Base-by-base conservation (phyloP, 768 basidiomycete species). In the Xerocomus spinulosus region DNA sequence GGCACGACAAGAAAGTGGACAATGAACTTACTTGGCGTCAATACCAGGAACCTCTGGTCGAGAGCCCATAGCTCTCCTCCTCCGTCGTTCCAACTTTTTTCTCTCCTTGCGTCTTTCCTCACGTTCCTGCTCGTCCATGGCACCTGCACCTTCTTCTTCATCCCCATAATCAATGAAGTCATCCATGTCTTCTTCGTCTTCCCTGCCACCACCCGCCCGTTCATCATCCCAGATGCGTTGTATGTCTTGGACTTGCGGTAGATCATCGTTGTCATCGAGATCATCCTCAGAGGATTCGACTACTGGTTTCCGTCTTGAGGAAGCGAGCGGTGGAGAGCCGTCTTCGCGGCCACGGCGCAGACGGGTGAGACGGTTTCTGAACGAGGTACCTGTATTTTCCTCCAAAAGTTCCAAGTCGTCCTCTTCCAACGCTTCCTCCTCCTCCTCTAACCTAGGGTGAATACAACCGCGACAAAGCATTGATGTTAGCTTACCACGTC, bases 221-320 rank as follows among this genome's bases (percentile, higher is more conserved):
- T 86, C 83, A 59, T 93, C 92, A 55, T 94, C 91, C 84, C 93
- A 97, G 52, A 61, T 73, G 46, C 66, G 80, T 60, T 84, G 82
- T 48, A 81, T 81, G 26, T 80, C 78, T 58, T 77, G 78, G 20
- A 77, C 75, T 38, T 77, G 69, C 3, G 73, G 78, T 9, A 77
- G 72, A 41, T 68, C 66, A 33, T 83, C 83, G 20, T 74, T 73
- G 33, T 72, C 69, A 23, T 76, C 77, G 14, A 87, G 71, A 62
- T 89, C 88, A 50, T 92, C 86, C 38, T 92, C 86, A 4, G 85
- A 86, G 3, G 84, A 88, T 52, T 85, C 82, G 14, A 85, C 74
- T 2, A 82, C 73, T 36, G 67, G 69, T 54, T 75, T 77, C 32
- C 79, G 75, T 56, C 76, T 81, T 9, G 81, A 82, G 8, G 81